Conservation (phyloP, 306 rosid genomes). For the Lupinus albus region DNA sequence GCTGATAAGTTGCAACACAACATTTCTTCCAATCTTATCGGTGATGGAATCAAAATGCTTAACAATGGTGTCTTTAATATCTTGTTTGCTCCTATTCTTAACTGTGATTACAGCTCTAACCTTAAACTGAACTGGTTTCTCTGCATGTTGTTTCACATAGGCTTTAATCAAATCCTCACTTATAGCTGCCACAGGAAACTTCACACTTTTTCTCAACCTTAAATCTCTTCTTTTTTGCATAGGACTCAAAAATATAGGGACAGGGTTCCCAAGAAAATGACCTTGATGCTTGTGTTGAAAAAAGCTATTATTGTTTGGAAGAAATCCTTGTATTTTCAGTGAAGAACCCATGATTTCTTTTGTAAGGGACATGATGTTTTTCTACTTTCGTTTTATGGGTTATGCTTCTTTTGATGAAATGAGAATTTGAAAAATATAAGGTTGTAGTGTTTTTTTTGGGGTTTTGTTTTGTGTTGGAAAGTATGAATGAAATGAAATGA, state of each 20-base stretch:
- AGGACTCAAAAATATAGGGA: constrained; percentile 32
- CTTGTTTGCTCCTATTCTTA: constrained; percentile 77
- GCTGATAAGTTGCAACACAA: constrained; percentile 74
- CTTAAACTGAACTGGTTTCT: constrained; percentile 66
- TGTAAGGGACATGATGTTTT: constrained; percentile 53
- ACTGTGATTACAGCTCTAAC: constrained; percentile 86
- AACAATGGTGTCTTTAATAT: constrained; percentile 57
- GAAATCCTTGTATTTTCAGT: constrained; percentile 44
- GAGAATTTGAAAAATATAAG: background rate
- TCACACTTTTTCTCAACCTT: constrained; percentile 48
- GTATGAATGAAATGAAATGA: background rate
- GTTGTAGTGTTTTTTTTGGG: background rate
- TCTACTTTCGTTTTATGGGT: background rate
- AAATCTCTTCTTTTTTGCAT: constrained; percentile 35
- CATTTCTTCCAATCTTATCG: constrained; percentile 69
- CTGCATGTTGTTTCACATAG: constrained; percentile 36
- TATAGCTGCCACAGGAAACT: constrained; percentile 64
- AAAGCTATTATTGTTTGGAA: constrained; percentile 10
- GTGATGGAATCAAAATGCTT: constrained; percentile 70
- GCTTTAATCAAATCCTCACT: constrained; percentile 65
- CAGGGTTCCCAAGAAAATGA: constrained; percentile 41
- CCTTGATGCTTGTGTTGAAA: constrained; percentile 36
- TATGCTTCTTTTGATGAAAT: constrained; percentile 3
- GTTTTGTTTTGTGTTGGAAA: background rate
- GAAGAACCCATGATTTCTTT: constrained; percentile 62